Conservation (phyloP, 208 protist genomes). For the Acanthamoeba triangularis region DNA sequence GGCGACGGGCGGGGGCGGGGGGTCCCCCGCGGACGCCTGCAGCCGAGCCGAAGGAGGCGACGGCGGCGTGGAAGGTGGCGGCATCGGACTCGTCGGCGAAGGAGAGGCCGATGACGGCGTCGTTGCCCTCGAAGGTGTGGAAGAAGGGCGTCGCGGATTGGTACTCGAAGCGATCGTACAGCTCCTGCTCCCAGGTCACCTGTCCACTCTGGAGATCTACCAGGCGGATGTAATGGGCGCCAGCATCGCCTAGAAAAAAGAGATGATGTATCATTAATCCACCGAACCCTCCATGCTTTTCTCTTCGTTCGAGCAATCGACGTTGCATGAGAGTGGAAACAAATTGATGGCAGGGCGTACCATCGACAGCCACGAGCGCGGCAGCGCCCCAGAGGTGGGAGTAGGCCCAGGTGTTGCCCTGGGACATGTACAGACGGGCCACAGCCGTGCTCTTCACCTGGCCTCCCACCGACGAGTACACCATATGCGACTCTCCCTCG, state of each 20-base stretch:
- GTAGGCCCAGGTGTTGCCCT: constrained; percentile 44
- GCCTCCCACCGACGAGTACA: constrained; percentile 29
- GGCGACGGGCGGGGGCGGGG: too few relatives aligned
- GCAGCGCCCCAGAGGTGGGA: constrained; percentile 26
- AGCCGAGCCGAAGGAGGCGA: background rate
- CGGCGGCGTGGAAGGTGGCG: background rate
- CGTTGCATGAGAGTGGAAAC: too few relatives aligned
- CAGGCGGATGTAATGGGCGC: constrained; percentile 7
- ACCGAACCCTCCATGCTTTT: too few relatives aligned
- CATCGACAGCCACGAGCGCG: background rate
- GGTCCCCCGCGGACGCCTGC: too few relatives aligned
- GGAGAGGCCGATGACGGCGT: constrained; percentile 50
- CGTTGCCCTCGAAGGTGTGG: constrained; percentile 65
- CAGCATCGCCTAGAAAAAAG: background rate
- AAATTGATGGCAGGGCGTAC: background rate
- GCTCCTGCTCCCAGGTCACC: constrained; percentile 60
- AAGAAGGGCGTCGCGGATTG: constrained; percentile 46
- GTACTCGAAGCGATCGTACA: constrained; percentile 54
- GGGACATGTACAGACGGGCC: constrained; percentile 47
- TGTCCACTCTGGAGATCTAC: background rate
- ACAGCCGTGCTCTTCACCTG: constrained; percentile 41
- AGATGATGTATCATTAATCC: too few relatives aligned
- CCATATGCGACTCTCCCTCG: background rate
- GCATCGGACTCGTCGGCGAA: constrained; percentile 67
- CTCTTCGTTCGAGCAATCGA: too few relatives aligned